Evolutionary conservation across 176 grass and related monocot species (phyloP), one percentile per base, ranked within the genome.

Genomic region (Oryza longistaminata): DNA sequence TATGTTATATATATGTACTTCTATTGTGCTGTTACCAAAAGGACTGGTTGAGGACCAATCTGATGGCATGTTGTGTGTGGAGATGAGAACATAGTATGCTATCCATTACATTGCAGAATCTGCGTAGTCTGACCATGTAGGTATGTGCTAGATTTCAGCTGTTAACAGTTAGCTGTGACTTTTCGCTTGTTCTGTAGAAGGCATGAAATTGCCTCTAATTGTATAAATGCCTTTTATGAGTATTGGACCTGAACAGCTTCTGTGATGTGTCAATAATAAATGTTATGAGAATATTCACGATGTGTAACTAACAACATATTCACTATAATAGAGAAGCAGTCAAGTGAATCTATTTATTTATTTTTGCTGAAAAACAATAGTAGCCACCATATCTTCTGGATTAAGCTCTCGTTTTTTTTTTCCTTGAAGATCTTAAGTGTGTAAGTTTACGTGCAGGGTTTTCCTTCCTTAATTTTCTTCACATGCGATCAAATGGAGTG

Each of bases 391-490:
- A 29, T 2, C 43, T 42, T 70, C 49, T 71, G n/a, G 25, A 71
- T 2, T 13, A 50, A 1, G 9, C 71, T 12, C 14, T 67, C 17
- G 13, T 6, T 2, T 31, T 31, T 12, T 12, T 27, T 69, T 58
- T 62, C 17, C 16, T 1, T 70, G 8, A 69, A 39, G 40, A 70
- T 46, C 80, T 87, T 53, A 71, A 27, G n/a, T 45, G 49, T 87
- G 29, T 40, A 12, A 90, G 61, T 79, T 24, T 86, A 19, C 9
- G 9, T 84, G 22, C 26, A 83, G 85, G 76, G 13, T 84, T 90
- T n/a, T 58, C 75, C 22, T 70, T 90, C 69, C 64, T 50, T 50
- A 17, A 87, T 84, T 75, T 80, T 70, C 70, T 87, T 87, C 16
- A 15, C 42, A 7, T 45, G 64, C 75, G n/a, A 40, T 87, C 75